Conservation (phyloP, 169 alveolate species). For the Babesia gibsoni region DNA sequence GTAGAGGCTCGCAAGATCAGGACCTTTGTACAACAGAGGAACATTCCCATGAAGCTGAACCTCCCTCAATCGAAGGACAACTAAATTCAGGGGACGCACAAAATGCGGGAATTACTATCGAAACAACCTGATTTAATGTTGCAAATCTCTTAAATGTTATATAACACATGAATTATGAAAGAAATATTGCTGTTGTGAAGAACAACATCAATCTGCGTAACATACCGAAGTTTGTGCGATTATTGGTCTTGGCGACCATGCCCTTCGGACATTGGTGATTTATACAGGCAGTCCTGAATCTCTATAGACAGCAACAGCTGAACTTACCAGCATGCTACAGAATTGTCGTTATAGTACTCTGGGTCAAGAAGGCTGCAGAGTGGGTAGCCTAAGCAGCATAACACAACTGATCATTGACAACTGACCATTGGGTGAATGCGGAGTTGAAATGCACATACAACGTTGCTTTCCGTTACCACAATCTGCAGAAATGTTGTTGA, state of each 20-base stretch:
- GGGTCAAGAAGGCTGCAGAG: conserved; percentile 48
- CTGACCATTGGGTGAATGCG: conserved; percentile 50
- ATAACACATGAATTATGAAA: background rate
- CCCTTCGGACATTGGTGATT: conserved; percentile 47
- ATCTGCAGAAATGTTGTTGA: conserved; percentile 1
- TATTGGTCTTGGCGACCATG: conserved; percentile 35
- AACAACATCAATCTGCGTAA: background rate
- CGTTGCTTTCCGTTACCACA: conserved; percentile 46
- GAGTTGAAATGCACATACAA: conserved; percentile 42
- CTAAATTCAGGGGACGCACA: conserved; percentile 55
- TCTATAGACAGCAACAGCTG: too few species aligned
- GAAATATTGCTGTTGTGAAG: background rate
- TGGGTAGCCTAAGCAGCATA: conserved; percentile 43
- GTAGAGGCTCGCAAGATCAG: conserved; percentile 84
- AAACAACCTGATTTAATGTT: conserved; percentile 53
- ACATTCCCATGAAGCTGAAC: conserved; percentile 52
- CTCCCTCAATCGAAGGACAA: conserved; percentile 58
- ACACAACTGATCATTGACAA: background rate
- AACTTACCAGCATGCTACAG: conserved; percentile 57
- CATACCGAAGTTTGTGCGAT: conserved; percentile 57
- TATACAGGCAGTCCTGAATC: conserved; percentile 38
- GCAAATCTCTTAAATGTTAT: background rate
- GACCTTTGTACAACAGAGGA: conserved; percentile 56
- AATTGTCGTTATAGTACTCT: conserved; percentile 17
- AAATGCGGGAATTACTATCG: conserved; percentile 50